A percentile compares a stretch with the other conserved stretches of the same genome.
Evolutionary conservation across 2,329 filamentous ascomycete species (phyloP).

Genomic region (Cladosporium cucumerinum): DNA sequence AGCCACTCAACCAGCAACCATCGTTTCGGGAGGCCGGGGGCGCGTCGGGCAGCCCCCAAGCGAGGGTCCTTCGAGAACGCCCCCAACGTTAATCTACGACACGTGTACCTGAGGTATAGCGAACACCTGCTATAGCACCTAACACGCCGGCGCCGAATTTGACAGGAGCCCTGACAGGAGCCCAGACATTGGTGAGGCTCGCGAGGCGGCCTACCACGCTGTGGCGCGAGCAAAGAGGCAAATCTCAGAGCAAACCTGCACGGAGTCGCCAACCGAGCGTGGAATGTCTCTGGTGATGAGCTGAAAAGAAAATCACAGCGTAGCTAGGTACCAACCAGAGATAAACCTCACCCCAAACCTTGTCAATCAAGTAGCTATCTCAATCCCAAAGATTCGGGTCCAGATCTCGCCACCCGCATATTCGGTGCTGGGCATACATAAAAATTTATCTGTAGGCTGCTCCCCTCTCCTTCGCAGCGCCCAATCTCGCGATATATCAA

Average conservation of each 20-base stretch:
- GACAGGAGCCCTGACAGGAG: not conserved
- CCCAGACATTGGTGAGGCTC: not conserved
- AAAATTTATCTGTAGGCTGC: not conserved
- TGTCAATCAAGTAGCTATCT: not conserved
- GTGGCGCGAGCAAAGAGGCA: not conserved
- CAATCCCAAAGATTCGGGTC: not conserved
- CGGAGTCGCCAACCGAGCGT: not conserved
- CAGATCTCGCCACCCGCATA: not conserved
- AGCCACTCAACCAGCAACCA: not conserved
- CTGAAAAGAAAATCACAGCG: not conserved
- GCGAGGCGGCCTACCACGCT: not conserved
- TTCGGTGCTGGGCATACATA: not conserved
- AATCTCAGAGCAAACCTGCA: not conserved
- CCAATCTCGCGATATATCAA: not conserved
- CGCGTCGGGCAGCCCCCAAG: constrained; percentile 1
- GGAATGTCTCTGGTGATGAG: not conserved
- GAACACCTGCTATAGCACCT: not conserved
- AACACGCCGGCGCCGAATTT: constrained; percentile 1
- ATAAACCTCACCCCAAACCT: not conserved
- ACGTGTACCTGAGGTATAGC: constrained; percentile 8
- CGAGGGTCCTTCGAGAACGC: constrained; percentile 9
- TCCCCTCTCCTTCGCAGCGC: not conserved
- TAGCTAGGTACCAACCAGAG: not conserved
- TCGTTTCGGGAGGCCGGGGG: not conserved
- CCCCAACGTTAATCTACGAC: constrained; percentile 3